These are phyloP conservation scores for Hymenoscyphus repandus DNA, from an alignment of 2,329 filamentous ascomycete species.

Conservation along the genomic window DNA sequence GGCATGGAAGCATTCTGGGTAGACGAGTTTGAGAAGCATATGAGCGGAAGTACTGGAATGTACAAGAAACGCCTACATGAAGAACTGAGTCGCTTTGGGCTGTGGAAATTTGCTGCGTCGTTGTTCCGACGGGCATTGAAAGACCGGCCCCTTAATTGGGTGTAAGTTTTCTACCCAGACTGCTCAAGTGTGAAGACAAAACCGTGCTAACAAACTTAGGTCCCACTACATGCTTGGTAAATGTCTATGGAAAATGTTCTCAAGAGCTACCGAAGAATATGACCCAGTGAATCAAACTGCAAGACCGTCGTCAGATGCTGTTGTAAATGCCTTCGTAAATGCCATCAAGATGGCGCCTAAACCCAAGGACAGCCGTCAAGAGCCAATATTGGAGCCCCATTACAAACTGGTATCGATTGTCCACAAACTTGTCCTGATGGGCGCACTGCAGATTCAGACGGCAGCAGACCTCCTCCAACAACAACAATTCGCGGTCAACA, in stretches of 20 bases:
- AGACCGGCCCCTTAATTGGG: slow-evolving; percentile 58
- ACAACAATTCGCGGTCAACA: slow-evolving; percentile 27
- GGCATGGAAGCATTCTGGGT: slow-evolving; percentile 61
- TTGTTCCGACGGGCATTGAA: slow-evolving; percentile 55
- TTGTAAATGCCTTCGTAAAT: slow-evolving; percentile 52
- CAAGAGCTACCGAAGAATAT: slow-evolving; percentile 38
- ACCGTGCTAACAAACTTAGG: slow-evolving; percentile 33
- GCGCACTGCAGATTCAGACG: slow-evolving; percentile 22
- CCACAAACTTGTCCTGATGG: slow-evolving; percentile 55
- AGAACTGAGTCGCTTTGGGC: slow-evolving; percentile 51
- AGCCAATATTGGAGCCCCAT: slow-evolving; percentile 67
- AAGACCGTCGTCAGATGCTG: slow-evolving; percentile 35
- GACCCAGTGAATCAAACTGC: slow-evolving; percentile 32
- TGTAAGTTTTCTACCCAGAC: slow-evolving; percentile 37
- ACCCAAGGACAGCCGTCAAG: slow-evolving; percentile 52
- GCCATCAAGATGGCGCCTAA: slow-evolving; percentile 58
- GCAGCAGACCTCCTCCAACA: slow-evolving; percentile 32
- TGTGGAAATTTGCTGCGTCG: slow-evolving; percentile 59
- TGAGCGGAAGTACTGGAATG: slow-evolving; percentile 48
- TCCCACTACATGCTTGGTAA: slow-evolving; percentile 67
- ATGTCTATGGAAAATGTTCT: slow-evolving; percentile 67
- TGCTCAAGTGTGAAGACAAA: background rate
- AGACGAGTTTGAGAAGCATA: slow-evolving; percentile 57
- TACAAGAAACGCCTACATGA: slow-evolving; percentile 53
- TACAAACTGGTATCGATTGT: slow-evolving; percentile 65